Evolutionary conservation across 148 eudicot species (phyloP).

Genomic region (Heliamphora exappendiculata): DNA sequence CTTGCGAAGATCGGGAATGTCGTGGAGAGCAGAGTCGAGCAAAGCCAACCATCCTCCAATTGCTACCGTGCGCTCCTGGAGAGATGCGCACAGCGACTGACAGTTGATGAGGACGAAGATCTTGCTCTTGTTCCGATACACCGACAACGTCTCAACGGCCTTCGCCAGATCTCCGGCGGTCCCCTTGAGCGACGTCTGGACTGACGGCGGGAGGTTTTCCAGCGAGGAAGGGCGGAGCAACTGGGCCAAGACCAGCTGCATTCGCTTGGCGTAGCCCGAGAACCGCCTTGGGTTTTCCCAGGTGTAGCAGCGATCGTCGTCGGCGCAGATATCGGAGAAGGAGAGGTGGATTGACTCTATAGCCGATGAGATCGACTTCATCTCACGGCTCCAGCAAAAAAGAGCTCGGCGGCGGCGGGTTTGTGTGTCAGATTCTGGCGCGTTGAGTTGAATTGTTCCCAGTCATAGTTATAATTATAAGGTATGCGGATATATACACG

Average conservation of each 20-base stretch:
- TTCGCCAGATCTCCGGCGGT: slow-evolving; percentile 37
- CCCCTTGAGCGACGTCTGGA: slow-evolving; percentile 46
- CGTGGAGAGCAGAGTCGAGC: slow-evolving; percentile 35
- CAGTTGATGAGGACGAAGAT: slow-evolving; percentile 51
- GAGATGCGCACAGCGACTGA: slow-evolving; percentile 26
- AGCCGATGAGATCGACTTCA: slow-evolving; percentile 27
- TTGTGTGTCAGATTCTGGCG: not conserved
- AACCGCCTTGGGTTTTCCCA: slow-evolving; percentile 49
- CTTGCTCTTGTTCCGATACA: slow-evolving; percentile 44
- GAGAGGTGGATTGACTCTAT: slow-evolving; percentile 27
- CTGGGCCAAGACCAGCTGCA: slow-evolving; percentile 30
- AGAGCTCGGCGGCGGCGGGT: slow-evolving; percentile 9
- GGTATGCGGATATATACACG: not conserved
- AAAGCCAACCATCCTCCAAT: slow-evolving; percentile 67
- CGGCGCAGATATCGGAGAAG: slow-evolving; percentile 24
- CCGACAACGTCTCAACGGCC: slow-evolving; percentile 30
- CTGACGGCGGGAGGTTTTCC: slow-evolving; percentile 29
- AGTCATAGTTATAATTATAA: not conserved
- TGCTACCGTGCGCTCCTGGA: slow-evolving; percentile 42
- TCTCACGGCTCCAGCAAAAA: slow-evolving; percentile 14
- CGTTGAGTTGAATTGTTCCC: not conserved
- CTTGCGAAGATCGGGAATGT: slow-evolving; percentile 35
- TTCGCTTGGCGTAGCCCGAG: slow-evolving; percentile 36
- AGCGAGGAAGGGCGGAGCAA: slow-evolving; percentile 22
- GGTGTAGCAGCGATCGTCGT: slow-evolving; percentile 23